phyloP scores from a whole-genome alignment of 2,329 filamentous ascomycete genomes.

The Harringtonia lauricola region DNA sequence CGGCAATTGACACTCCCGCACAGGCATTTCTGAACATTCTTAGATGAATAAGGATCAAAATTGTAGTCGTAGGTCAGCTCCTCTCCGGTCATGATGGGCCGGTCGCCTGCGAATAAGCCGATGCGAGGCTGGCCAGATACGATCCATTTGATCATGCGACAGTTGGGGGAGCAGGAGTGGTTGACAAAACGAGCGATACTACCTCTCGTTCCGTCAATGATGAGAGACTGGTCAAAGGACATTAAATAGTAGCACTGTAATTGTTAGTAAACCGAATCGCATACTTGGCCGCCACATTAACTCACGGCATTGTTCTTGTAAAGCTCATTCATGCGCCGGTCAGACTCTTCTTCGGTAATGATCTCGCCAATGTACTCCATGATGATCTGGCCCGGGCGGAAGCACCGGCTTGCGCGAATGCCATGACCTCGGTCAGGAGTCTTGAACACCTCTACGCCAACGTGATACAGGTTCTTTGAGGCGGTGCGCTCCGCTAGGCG shows the following conservation, averaged over 20 bases:
- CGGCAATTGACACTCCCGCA: constrained; percentile 54
- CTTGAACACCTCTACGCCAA: constrained; percentile 92
- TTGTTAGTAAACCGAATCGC: constrained; percentile 4
- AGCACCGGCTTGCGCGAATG: constrained; percentile 80
- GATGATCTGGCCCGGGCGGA: constrained; percentile 85
- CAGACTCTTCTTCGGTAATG: constrained; percentile 88
- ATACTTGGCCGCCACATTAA: constrained; percentile 2
- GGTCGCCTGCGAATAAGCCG: constrained; percentile 88
- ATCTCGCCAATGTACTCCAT: constrained; percentile 98
- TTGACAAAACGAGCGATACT: constrained; percentile 97
- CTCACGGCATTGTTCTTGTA: constrained; percentile 89
- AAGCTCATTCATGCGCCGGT: constrained; percentile 81
- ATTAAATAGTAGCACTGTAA: constrained; percentile 93
- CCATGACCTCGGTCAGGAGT: constrained; percentile 82
- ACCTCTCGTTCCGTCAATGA: constrained; percentile 92
- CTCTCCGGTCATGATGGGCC: constrained; percentile 85
- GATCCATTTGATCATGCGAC: constrained; percentile 96
- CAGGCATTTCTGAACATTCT: constrained; percentile 57
- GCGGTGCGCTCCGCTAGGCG: constrained; percentile 58
- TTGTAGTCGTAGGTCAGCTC: constrained; percentile 92
- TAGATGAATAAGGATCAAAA: constrained; percentile 57
- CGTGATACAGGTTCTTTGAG: constrained; percentile 64
- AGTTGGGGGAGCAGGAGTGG: constrained; percentile 93
- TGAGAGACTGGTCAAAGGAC: constrained; percentile 97
- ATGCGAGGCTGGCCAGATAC: constrained; percentile 89